Conservation (phyloP, 768 basidiomycete genomes). For the Tricholoma flavovirens region DNA sequence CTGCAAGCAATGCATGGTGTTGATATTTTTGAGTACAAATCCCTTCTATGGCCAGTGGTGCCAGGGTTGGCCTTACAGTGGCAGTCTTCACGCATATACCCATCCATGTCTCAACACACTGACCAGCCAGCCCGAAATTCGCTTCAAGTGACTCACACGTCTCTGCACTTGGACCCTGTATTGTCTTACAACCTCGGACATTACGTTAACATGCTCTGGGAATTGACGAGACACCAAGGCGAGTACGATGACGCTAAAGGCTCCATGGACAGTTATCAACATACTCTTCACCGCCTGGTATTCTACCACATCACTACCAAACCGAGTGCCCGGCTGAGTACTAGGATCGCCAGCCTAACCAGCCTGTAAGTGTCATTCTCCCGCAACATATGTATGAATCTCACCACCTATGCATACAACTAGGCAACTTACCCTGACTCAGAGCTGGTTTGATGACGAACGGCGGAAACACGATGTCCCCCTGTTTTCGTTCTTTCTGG, state of each 20-base stretch:
- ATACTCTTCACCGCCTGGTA: neutral
- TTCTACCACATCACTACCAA: neutral
- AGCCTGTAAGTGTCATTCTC: neutral
- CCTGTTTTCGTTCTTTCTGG: neutral
- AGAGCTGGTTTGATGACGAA: neutral
- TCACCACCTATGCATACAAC: neutral
- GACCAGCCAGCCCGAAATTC: too few species aligned
- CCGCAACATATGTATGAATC: neutral
- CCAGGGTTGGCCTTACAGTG: too few species aligned
- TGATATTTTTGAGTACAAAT: too few species aligned
- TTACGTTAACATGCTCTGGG: neutral
- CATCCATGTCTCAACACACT: too few species aligned
- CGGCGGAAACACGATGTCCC: neutral
- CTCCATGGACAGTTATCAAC: neutral
- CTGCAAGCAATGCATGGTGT: too few species aligned
- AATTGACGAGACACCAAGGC: neutral
- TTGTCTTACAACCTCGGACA: neutral
- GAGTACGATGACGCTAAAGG: neutral
- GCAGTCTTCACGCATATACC: too few species aligned
- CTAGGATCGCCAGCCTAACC: neutral
- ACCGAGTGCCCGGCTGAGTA: neutral
- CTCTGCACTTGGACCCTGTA: neutral
- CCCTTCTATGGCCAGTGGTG: too few species aligned
- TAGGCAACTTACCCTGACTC: neutral
- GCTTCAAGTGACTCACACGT: neutral